Percentiles rank a stretch among this genome's conserved stretches.
Conservation (phyloP, 345 rosid species). For the Dipteronia sinensis region DNA sequence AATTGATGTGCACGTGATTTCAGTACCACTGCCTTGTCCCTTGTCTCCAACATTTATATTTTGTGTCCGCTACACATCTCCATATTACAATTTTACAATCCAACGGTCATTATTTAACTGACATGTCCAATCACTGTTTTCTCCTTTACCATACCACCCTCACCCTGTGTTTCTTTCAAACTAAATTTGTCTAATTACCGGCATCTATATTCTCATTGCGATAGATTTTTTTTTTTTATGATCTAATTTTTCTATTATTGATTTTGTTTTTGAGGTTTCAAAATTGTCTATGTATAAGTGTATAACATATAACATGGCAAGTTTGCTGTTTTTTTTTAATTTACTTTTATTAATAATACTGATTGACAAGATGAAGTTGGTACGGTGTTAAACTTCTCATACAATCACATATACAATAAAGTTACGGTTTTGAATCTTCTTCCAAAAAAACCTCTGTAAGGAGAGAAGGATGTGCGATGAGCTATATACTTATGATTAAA, state of each 20-base stretch:
- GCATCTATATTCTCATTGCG: neutral
- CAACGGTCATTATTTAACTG: neutral
- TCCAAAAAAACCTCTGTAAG: too few species aligned
- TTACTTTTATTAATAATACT: too few species aligned
- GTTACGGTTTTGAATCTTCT: too few species aligned
- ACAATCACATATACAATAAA: too few species aligned
- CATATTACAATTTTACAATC: neutral
- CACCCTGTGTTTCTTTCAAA: neutral
- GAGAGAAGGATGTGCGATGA: too few species aligned
- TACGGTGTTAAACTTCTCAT: too few species aligned
- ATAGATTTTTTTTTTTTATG: too few species aligned
- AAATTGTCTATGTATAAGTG: neutral
- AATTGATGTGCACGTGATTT: conserved; percentile 44
- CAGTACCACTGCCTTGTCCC: conserved; percentile 35
- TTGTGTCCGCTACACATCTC: conserved; percentile 25
- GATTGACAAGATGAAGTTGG: too few species aligned
- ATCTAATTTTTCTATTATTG: neutral
- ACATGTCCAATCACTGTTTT: neutral
- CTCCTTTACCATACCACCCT: neutral
- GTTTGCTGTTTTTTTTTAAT: too few species aligned
- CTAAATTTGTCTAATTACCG: neutral
- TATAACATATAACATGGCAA: too few species aligned
- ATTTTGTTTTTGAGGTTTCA: neutral
- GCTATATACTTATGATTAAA: too few species aligned
- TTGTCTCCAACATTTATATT: conserved; percentile 32